These are phyloP conservation scores for Dentipellis sp. DNA, from an alignment of 768 basidiomycete species.

Conservation along the genomic window DNA sequence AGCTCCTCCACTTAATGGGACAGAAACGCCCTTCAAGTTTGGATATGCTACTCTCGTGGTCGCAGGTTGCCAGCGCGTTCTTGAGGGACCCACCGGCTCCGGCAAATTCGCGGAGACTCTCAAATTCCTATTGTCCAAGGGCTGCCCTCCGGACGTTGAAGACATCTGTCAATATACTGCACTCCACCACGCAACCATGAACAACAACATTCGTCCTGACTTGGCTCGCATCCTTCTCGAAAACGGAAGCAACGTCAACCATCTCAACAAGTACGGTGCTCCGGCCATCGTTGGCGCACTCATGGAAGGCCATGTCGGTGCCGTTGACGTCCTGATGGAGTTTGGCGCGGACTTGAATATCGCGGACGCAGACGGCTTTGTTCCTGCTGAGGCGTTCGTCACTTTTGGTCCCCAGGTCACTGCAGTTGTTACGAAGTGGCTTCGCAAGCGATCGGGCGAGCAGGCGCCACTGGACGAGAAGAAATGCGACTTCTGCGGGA, in stretches of 20 bases:
- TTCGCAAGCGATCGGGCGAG: slow-evolving; percentile 35
- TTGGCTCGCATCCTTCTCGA: slow-evolving; percentile 31
- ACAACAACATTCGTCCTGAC: slow-evolving; percentile 16
- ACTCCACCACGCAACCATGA: slow-evolving; percentile 35
- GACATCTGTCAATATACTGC: slow-evolving; percentile 44
- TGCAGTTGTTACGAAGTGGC: slow-evolving; percentile 36
- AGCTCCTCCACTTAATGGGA: slow-evolving; percentile 11
- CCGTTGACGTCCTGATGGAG: slow-evolving; percentile 39
- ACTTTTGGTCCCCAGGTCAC: slow-evolving; percentile 34
- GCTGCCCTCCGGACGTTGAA: slow-evolving; percentile 29
- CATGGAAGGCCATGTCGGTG: slow-evolving; percentile 7
- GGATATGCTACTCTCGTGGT: slow-evolving; percentile 13
- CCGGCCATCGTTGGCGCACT: slow-evolving; percentile 30
- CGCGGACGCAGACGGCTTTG: slow-evolving; percentile 28
- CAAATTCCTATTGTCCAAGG: slow-evolving; percentile 29
- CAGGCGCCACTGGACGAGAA: slow-evolving; percentile 32
- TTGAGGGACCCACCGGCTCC: not conserved
- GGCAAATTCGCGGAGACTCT: slow-evolving; percentile 27
- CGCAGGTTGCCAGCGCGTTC: slow-evolving; percentile 10
- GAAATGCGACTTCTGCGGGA: slow-evolving; percentile 32
- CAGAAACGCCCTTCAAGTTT: slow-evolving; percentile 15
- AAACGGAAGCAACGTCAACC: slow-evolving; percentile 39
- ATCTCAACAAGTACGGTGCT: slow-evolving; percentile 39
- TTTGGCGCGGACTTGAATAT: slow-evolving; percentile 36
- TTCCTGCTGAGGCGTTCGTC: slow-evolving; percentile 21